These are phyloP conservation scores for Hordeum vulgare DNA, from an alignment of 176 grass and related monocot genomes.

Conservation along the genomic window MorexV3_pseudomolecules_assembly NC_058519.1:68532069-68532568, in stretches of 20 bases:
- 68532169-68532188: conserved; percentile 21
- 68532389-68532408: conserved; percentile 13
- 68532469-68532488: conserved; percentile 39
- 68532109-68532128: too few relatives aligned
- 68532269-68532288: not conserved
- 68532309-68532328: not conserved
- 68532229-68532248: conserved; percentile 39
- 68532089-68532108: too few relatives aligned
- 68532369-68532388: conserved; percentile 37
- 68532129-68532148: not conserved
- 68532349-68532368: not conserved
- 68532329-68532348: not conserved
- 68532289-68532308: conserved; percentile 32
- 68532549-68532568: conserved; percentile 38
- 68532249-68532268: conserved; percentile 30
- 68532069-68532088: too few relatives aligned
- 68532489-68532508: not conserved
- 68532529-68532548: conserved; percentile 36
- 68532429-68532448: not conserved
- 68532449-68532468: conserved; percentile 26
- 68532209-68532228: conserved; percentile 47
- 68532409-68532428: conserved; percentile 9
- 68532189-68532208: conserved; percentile 26
- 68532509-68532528: conserved; percentile 8
- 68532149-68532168: conserved; percentile 20